phyloP scores from a whole-genome alignment of 1,139 yeast species.

The Yamadazyma triangularis region DNA sequence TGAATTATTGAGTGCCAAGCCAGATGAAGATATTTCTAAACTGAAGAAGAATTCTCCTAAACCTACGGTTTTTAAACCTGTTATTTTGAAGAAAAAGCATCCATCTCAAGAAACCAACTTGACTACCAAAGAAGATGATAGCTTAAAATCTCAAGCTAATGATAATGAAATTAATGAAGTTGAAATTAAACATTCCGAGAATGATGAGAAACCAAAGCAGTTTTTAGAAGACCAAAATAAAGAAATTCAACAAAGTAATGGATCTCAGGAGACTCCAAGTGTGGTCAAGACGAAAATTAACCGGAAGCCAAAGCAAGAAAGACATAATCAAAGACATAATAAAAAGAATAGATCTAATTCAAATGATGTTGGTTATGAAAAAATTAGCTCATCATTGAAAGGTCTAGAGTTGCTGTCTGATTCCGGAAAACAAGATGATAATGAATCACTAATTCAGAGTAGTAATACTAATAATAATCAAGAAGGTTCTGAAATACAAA shows the following conservation, averaged over 20 bases:
- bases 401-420: conserved; percentile 3
- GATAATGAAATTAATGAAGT: neutral
- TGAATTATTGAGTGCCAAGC: conserved; percentile 28
- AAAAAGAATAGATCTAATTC: no score
- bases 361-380: conserved; percentile 1
- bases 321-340: no score
- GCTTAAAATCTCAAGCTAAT: neutral
- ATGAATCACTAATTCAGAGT: neutral
- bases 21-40: conserved; percentile 11
- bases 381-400: conserved; percentile 2
- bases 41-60: conserved; percentile 20
- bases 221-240: no score
- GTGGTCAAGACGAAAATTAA: no score
- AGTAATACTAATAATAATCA: neutral
- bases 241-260: no score
- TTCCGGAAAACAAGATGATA: neutral
- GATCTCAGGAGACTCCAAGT: no score
- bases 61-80: conserved; percentile 27
- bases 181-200: neutral
- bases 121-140: conserved; percentile 1
- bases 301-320: no score
- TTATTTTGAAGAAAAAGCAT: conserved; percentile 37
- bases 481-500: neutral
- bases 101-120: neutral
- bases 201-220: neutral